Percentiles rank a stretch among this genome's conserved stretches.
phyloP scores from a whole-genome alignment of 2,329 filamentous ascomycete species.

The Bipolaris sorokiniana region DNA sequence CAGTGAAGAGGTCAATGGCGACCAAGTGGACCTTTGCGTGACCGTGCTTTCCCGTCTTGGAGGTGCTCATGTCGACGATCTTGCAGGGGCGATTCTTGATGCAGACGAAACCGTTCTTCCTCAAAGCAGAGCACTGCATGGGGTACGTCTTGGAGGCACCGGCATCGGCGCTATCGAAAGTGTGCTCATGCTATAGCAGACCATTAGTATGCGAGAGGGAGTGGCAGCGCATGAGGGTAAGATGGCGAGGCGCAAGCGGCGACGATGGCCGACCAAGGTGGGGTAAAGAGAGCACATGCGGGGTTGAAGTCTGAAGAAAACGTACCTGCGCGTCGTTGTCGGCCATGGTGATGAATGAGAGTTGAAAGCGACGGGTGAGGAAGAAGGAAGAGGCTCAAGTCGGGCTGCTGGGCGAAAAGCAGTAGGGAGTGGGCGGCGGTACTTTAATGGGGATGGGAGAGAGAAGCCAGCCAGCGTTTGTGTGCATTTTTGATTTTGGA shows the following conservation, averaged over 20 bases:
- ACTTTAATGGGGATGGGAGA: constrained; percentile 36
- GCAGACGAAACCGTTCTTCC: constrained; percentile 98
- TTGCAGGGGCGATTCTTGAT: constrained; percentile 99
- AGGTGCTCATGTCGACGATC: constrained; percentile 99
- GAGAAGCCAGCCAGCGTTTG: constrained; percentile 36
- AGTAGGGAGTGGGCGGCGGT: constrained; percentile 34
- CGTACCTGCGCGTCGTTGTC: constrained; percentile 69
- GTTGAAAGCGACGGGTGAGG: constrained; percentile 39
- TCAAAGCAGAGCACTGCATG: constrained; percentile 99
- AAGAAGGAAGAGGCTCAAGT: constrained; percentile 39
- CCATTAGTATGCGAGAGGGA: constrained; percentile 25
- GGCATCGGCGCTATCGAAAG: constrained; percentile 94
- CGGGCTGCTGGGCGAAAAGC: constrained; percentile 34
- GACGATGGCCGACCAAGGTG: constrained; percentile 45
- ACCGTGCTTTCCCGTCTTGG: constrained; percentile 99
- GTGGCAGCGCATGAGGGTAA: constrained; percentile 5
- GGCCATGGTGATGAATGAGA: constrained; percentile 63
- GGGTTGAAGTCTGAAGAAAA: constrained; percentile 27
- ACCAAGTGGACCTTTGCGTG: constrained; percentile 99
- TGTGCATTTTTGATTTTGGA: constrained; percentile 45
- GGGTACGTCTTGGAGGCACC: constrained; percentile 93
- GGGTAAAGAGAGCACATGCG: constrained; percentile 43
- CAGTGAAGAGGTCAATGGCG: constrained; percentile 98
- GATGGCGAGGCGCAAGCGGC: constrained; percentile 41
- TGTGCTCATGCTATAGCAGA: constrained; percentile 61